Evolutionary conservation across 2,329 filamentous ascomycete species (phyloP), one percentile per base, ranked within the genome.

Genomic region (Botrytis aclada): DNA sequence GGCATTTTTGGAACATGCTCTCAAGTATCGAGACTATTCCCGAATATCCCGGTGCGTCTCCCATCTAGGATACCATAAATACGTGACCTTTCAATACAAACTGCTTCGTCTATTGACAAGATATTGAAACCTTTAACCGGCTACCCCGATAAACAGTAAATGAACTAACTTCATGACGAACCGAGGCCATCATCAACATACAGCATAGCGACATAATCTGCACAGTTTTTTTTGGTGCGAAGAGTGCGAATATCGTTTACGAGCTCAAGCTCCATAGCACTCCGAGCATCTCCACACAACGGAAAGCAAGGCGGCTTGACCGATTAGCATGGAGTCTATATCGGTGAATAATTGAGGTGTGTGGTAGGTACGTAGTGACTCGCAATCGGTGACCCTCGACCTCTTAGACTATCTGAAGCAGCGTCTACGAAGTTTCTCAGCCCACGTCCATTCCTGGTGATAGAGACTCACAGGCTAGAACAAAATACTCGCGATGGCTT

Each of bases 221-320:
- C n/a, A 66, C 32, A 37, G 43, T 14, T 20, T 37, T 66, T 64
- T 51, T 66, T 16, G 25, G 4, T 39, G 64, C 34, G 25, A 66
- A 29, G 64, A 12, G 18, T 16, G 34, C 22, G 45, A 66, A 54
- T 37, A 22, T 54, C 25, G 32, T 54, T 66, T 51, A 54, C 32
- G 32, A 66, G 32, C 45, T 66, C 45, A 51, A 66, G 32, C 64
- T 66, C 32, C 64, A 51, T 54, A 39, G 64, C 63, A 66, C 64
- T 41, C 64, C 47, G 34, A 56, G 64, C 64, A 67, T 41, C 34
- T 34, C 64, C 25, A 41, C 64, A 41, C 16, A 9, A 67, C 29
- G 34, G 64, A 41, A 29, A 41, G 3, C n/a, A 54, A 54, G 25
- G 45, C 45, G 34, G 34, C 45, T 67, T 56, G 64, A 56, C 34